Evolutionary conservation across 176 grass and related monocot genomes (phyloP).

Genomic region (Cymbopogon citratus): DNA sequence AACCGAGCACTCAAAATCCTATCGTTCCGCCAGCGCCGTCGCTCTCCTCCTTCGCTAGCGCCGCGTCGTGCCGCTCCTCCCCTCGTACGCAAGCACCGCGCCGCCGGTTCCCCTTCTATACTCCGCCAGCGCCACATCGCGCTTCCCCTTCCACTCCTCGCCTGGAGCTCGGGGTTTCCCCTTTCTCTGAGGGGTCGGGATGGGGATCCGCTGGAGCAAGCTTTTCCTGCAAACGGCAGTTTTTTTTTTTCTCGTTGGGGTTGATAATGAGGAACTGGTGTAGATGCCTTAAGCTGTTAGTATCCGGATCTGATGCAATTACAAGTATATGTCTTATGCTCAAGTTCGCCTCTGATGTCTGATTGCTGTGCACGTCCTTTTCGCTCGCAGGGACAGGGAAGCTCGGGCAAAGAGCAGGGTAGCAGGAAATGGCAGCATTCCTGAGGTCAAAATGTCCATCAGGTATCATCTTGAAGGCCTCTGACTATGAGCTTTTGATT

Average conservation of each 20-base stretch:
- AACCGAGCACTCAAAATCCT: not conserved
- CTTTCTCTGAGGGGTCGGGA: too few species aligned
- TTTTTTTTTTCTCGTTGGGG: not conserved
- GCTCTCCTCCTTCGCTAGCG: not conserved
- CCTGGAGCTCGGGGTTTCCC: too few species aligned
- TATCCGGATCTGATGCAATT: not conserved
- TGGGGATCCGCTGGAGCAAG: too few species aligned
- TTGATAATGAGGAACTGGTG: not conserved
- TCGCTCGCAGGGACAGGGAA: conserved; percentile 8
- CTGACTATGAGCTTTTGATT: not conserved
- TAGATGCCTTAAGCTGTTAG: not conserved
- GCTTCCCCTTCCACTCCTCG: too few species aligned
- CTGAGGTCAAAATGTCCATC: conserved; percentile 47
- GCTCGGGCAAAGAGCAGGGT: too few species aligned
- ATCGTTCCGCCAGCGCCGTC: not conserved
- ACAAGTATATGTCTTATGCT: not conserved
- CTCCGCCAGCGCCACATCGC: too few species aligned
- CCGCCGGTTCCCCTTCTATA: too few species aligned
- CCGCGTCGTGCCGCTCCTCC: not conserved
- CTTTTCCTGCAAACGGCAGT: too few species aligned
- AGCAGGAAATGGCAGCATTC: conserved; percentile 36
- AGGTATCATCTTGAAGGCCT: not conserved
- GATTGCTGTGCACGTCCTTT: not conserved
- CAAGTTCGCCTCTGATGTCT: not conserved
- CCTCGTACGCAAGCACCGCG: too few species aligned